phyloP scores from a whole-genome alignment of 352 stramenopile genomes.

The Pythium periplocum region DNA sequence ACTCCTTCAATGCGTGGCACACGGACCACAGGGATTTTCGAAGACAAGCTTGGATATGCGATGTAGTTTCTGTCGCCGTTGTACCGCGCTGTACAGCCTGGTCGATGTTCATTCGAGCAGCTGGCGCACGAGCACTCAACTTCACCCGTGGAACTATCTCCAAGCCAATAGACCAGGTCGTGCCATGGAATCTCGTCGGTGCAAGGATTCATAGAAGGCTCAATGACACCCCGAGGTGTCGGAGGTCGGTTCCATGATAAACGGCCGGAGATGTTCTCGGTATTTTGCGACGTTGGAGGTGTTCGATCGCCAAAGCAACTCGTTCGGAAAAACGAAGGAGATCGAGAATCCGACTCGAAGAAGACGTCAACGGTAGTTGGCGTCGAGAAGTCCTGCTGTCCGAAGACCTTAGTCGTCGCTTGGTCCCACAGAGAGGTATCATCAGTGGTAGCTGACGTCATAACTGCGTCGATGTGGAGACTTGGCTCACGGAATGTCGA shows the following conservation, averaged over 20 bases:
- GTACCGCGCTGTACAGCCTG: no score
- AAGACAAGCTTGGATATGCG: background rate
- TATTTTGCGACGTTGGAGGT: no score
- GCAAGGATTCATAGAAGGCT: conserved; percentile 13
- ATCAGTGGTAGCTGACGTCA: background rate
- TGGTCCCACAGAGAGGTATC: conserved; percentile 2
- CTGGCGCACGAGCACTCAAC: conserved; percentile 12
- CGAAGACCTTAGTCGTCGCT: conserved; percentile 8
- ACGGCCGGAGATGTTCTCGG: no score
- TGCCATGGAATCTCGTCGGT: conserved; percentile 18
- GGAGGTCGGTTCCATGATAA: no score
- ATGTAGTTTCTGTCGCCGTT: no score
- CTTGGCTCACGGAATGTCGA: background rate
- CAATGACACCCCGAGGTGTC: conserved; percentile 1
- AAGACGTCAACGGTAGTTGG: conserved; percentile 8
- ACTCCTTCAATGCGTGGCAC: conserved; percentile 57
- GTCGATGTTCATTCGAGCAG: background rate
- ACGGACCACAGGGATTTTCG: conserved; percentile 50
- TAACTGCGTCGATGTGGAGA: conserved; percentile 7
- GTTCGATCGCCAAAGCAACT: no score
- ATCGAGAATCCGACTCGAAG: conserved; percentile 3
- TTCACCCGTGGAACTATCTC: conserved; percentile 10
- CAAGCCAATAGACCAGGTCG: conserved; percentile 21
- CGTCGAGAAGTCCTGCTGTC: conserved; percentile 7
- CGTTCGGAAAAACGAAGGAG: no score